Conservation (phyloP, 1,284 basidiomycete species). For the Flammula alnicola region DNA sequence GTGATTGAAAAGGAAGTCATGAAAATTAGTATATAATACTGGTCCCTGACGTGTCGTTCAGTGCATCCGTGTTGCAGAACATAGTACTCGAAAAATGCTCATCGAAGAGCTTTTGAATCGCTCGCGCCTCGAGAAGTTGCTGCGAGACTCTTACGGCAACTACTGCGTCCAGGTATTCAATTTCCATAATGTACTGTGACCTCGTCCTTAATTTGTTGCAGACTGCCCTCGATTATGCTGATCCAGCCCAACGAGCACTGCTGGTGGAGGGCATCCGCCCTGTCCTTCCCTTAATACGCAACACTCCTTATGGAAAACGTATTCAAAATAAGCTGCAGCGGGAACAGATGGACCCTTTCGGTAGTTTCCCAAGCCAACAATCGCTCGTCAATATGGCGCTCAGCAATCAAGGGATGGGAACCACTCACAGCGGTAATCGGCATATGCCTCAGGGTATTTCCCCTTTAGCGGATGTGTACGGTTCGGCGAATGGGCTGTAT, state of each 20-base stretch:
- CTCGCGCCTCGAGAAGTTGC: slow-evolving; percentile 91
- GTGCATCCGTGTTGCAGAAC: slow-evolving; percentile 98
- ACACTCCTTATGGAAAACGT: slow-evolving; percentile 97
- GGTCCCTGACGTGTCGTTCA: slow-evolving; percentile 39
- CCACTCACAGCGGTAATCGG: slow-evolving; percentile 49
- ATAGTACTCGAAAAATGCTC: slow-evolving; percentile 90
- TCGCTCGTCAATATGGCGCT: slow-evolving; percentile 63
- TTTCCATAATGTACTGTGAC: slow-evolving; percentile 2
- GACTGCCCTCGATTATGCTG: slow-evolving; percentile 96
- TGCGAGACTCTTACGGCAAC: slow-evolving; percentile 95
- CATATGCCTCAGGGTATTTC: slow-evolving; percentile 59
- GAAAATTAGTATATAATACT: slow-evolving; percentile 14
- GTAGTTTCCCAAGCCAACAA: slow-evolving; percentile 62
- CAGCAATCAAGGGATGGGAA: slow-evolving; percentile 57
- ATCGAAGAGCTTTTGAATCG: slow-evolving; percentile 97
- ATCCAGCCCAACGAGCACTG: slow-evolving; percentile 81
- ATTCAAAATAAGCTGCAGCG: slow-evolving; percentile 97
- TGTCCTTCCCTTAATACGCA: slow-evolving; percentile 94
- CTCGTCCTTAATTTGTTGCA: slow-evolving; percentile 38
- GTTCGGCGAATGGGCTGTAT: slow-evolving; percentile 64
- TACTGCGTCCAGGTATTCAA: slow-evolving; percentile 82
- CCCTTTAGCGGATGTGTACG: slow-evolving; percentile 72
- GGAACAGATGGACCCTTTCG: slow-evolving; percentile 80
- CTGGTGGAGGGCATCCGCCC: slow-evolving; percentile 96
- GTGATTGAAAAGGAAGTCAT: slow-evolving; percentile 82